Percentiles rank a stretch among this genome's conserved stretches.
phyloP scores from a whole-genome alignment of 1,139 yeast genomes.

The Taphrina deformans region DNA sequence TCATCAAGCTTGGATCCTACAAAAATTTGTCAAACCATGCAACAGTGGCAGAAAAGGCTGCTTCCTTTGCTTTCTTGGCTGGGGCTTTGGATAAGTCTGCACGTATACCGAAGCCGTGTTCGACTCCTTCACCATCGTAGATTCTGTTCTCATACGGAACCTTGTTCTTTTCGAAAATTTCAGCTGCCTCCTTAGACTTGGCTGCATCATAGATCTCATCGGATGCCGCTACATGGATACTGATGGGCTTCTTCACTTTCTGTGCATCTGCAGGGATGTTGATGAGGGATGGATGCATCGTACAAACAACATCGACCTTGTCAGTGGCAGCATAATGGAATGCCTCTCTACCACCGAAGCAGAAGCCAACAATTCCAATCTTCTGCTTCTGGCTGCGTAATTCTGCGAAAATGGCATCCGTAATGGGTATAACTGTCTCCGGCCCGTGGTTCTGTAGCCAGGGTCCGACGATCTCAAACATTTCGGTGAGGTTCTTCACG shows the following conservation, averaged over 20 bases:
- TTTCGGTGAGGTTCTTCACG: not conserved
- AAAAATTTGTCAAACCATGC: constrained; percentile 19
- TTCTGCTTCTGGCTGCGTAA: not conserved
- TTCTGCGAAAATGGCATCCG: constrained; percentile 6
- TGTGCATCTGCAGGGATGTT: constrained; percentile 32
- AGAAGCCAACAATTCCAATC: constrained; percentile 36
- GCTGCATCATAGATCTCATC: constrained; percentile 25
- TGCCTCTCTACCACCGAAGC: constrained; percentile 37
- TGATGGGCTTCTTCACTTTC: constrained; percentile 22
- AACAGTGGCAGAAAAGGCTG: constrained; percentile 7
- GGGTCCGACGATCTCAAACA: constrained; percentile 14
- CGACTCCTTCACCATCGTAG: constrained; percentile 34
- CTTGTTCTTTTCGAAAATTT: constrained; percentile 2
- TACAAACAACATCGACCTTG: constrained; percentile 34
- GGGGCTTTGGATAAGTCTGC: constrained; percentile 17
- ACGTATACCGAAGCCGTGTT: constrained; percentile 33
- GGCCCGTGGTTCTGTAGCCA: constrained; percentile 17
- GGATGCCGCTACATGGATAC: constrained; percentile 32
- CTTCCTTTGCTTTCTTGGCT: constrained; percentile 22
- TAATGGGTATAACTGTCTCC: not conserved
- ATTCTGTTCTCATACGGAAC: constrained; percentile 29
- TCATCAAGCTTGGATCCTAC: not conserved
- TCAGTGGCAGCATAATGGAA: constrained; percentile 30
- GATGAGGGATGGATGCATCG: constrained; percentile 35
- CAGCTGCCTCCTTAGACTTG: constrained; percentile 15